Base-by-base conservation (phyloP, 129 eudicot species). In the Artemisia tridentata region DNA sequence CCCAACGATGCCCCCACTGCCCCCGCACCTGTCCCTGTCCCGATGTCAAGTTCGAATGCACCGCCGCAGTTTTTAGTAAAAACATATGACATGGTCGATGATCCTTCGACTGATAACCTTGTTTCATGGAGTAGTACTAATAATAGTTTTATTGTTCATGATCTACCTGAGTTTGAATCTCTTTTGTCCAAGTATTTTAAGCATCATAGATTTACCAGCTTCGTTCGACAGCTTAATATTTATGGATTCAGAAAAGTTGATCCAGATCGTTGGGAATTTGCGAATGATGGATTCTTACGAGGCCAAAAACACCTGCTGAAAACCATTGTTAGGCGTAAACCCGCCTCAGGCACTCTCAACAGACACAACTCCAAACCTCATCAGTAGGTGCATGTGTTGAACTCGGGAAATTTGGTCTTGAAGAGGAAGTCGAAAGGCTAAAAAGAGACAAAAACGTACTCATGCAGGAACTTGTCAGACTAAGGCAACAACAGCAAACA, bases 41-140 rank as follows among this genome's bases (percentile, higher is more conserved):
- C 41, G 52, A 70, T 74, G 63, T 88, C 91, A 64, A 68, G 82
- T 54, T 31, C 27, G 19, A 74, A 74, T 43, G 31, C 79, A 53
- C 79, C 79, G 3, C 79, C 72, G 27, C 79, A 72, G 58, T 74
- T 74, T 7, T 17, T 76, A 15, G 74, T 76, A 8, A 76, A 76
- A 48, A 67, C 74, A 11, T 57, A 76, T 47, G 80, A 76, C 48
- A 59, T 68, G 69, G 80, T 67, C 23, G 74, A 75, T 48, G 74
- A 67, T 68, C 74, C 63, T 47, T 76, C 74, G 0, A 56, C 74
- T 7, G 68, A 67, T 58, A 38, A 11, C 45, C 11, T 60, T 68
- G 74, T 67, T 58, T 67, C 75, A 0, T 76, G 80, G 74, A 76
- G 74, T 48, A 53, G 49, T 49, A 63, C 68, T 3, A 60, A 57